Conservation (phyloP, 2,329 filamentous ascomycete genomes). For the Paracamarosporium sp. region DNA sequence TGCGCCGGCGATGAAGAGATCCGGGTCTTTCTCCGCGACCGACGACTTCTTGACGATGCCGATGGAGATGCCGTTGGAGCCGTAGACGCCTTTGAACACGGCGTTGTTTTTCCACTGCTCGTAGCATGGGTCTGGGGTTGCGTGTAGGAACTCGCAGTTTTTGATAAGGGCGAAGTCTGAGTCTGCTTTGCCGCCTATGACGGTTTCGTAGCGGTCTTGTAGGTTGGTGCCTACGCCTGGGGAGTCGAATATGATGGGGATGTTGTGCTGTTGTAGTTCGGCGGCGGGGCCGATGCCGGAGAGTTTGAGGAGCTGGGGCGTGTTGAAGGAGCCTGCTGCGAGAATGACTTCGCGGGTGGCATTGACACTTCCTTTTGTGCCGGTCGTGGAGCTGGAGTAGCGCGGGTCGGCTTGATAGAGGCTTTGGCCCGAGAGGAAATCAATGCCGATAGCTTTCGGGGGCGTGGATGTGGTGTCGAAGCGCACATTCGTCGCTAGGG, state of each 20-base stretch:
- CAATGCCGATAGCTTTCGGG: constrained; percentile 55
- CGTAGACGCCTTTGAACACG: constrained; percentile 51
- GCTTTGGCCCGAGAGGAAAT: constrained; percentile 47
- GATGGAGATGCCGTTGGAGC: constrained; percentile 60
- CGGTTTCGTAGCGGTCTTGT: constrained; percentile 63
- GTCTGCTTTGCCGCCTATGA: constrained; percentile 3
- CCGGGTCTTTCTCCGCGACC: constrained; percentile 52
- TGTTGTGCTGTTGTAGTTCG: constrained; percentile 62
- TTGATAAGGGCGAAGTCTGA: constrained; percentile 43
- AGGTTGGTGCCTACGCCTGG: constrained; percentile 71
- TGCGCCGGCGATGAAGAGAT: constrained; percentile 62
- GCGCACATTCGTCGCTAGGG: constrained; percentile 68
- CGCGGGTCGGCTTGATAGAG: constrained; percentile 50
- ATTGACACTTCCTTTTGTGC: constrained; percentile 32
- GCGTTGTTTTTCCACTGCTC: constrained; percentile 50
- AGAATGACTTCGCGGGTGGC: constrained; percentile 36
- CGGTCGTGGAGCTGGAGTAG: constrained; percentile 20
- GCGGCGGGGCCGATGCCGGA: constrained; percentile 66
- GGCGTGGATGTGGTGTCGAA: constrained; percentile 65
- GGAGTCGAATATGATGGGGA: constrained; percentile 61
- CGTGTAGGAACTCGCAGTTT: constrained; percentile 48
- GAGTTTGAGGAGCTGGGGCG: constrained; percentile 68
- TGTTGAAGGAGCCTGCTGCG: constrained; percentile 63
- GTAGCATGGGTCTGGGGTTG: constrained; percentile 52
- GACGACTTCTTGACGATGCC: constrained; percentile 52